phyloP scores from a whole-genome alignment of 2,329 filamentous ascomycete species.

The Didymella keratinophila region DNA sequence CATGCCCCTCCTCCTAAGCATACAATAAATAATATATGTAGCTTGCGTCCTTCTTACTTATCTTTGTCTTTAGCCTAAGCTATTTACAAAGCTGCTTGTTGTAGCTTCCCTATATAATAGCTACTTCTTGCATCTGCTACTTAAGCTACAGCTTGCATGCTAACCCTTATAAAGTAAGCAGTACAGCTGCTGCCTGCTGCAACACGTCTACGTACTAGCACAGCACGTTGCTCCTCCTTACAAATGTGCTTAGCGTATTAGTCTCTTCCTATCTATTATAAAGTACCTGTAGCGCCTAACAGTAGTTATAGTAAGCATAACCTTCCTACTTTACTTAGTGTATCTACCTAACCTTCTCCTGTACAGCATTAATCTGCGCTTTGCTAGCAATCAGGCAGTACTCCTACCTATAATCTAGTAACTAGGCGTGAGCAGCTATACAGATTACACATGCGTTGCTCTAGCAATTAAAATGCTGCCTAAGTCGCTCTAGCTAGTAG shows the following conservation, averaged over 20 bases:
- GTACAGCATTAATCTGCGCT: not conserved
- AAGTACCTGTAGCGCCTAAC: constrained; percentile 3
- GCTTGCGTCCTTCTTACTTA: too few relatives aligned
- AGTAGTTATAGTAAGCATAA: constrained; percentile 3
- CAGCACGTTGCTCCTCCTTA: not conserved
- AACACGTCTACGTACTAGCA: constrained; percentile 3
- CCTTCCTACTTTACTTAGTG: too few relatives aligned
- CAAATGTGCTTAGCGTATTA: constrained; percentile 1
- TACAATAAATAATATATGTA: too few relatives aligned
- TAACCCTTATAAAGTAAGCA: too few relatives aligned
- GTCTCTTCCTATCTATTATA: constrained; percentile 9
- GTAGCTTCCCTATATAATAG: too few relatives aligned
- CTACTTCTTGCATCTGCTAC: too few relatives aligned
- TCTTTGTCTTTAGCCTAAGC: too few relatives aligned
- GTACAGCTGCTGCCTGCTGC: too few relatives aligned
- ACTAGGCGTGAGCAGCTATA: constrained; percentile 1
- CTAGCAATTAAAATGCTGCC: constrained; percentile 7
- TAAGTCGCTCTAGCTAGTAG: constrained; percentile 10
- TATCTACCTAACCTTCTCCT: not conserved
- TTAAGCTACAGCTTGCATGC: too few relatives aligned
- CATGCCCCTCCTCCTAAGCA: too few relatives aligned
- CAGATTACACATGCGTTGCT: constrained; percentile 8
- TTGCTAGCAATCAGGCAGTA: not conserved
- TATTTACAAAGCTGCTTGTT: too few relatives aligned
- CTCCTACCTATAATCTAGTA: not conserved